Percentiles rank a stretch among this genome's conserved stretches.
Conservation (phyloP, 1,139 yeast species). For the Suhomyces maxii region DNA sequence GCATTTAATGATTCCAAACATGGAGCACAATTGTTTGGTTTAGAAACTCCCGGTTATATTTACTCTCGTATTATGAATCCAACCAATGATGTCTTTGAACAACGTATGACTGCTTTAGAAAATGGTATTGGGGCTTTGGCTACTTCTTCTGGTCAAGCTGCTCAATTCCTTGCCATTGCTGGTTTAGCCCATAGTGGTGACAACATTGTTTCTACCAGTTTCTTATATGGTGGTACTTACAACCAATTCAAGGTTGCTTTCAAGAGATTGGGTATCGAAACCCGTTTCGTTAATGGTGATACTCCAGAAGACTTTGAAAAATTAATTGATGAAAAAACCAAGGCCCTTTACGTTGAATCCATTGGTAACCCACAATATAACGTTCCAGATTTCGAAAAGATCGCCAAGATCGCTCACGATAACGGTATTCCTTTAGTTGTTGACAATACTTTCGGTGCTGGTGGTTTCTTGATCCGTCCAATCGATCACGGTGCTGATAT, state of each 20-base stretch:
- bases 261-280: slow-evolving; percentile 82
- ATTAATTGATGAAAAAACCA: slow-evolving; percentile 78
- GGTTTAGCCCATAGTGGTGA: slow-evolving; percentile 88
- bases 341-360: slow-evolving; percentile 85
- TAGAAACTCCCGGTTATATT: slow-evolving; percentile 75
- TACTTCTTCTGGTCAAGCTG: slow-evolving; percentile 94
- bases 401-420: slow-evolving; percentile 77
- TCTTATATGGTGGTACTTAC: slow-evolving; percentile 92
- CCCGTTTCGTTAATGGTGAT: slow-evolving; percentile 82
- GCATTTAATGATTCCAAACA: slow-evolving; percentile 85
- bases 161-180: slow-evolving; percentile 81
- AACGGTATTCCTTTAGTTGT: slow-evolving; percentile 90
- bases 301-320: slow-evolving; percentile 67
- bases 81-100: slow-evolving; percentile 85
- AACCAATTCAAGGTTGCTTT: slow-evolving; percentile 92
- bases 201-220: slow-evolving; percentile 85
- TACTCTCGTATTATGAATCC: slow-evolving; percentile 93
- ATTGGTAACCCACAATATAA: slow-evolving; percentile 94
- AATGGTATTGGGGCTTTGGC: slow-evolving; percentile 90
- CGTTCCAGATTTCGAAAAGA: slow-evolving; percentile 84
- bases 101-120: slow-evolving; percentile 89
- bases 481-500: slow-evolving; percentile 88
- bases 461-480: slow-evolving; percentile 86
- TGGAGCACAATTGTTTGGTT: slow-evolving; percentile 87
- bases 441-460: slow-evolving; percentile 97